Percentiles rank a stretch among this genome's conserved stretches.
Conservation (phyloP, 805 yeast species). For the Dipodascopsis tothii region DNA sequence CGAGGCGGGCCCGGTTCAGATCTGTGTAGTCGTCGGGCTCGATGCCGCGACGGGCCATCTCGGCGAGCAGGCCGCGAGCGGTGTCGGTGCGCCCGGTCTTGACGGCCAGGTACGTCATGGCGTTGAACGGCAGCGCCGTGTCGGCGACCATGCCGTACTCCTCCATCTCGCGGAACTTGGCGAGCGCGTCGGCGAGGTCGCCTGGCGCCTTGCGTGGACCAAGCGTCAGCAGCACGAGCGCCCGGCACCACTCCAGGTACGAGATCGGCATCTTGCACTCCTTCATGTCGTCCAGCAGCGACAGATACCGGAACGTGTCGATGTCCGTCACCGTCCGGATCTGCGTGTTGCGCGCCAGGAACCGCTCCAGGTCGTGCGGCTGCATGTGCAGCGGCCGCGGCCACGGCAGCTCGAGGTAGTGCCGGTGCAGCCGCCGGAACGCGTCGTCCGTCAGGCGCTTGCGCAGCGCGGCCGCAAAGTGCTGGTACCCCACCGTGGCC, state of each 20-base stretch:
- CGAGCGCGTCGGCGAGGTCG: constrained; percentile 13
- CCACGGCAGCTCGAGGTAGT: constrained; percentile 30
- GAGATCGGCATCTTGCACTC: constrained; percentile 30
- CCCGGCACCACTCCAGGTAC: constrained; percentile 27
- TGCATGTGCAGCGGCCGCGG: constrained; percentile 32
- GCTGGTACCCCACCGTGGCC: not conserved
- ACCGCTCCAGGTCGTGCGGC: constrained; percentile 30
- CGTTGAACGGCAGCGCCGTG: constrained; percentile 28
- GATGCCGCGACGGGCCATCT: constrained; percentile 20
- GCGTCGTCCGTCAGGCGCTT: constrained; percentile 5
- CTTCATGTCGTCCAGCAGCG: constrained; percentile 25
- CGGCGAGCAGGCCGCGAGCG: constrained; percentile 20
- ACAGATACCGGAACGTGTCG: constrained; percentile 10
- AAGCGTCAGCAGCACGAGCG: constrained; percentile 20
- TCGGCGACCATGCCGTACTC: constrained; percentile 9
- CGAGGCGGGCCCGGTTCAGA: constrained; percentile 8
- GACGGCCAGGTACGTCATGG: constrained; percentile 28
- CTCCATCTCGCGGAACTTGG: constrained; percentile 8
- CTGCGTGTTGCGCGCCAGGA: constrained; percentile 11
- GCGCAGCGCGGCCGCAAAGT: not conserved
- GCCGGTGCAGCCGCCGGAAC: constrained; percentile 2
- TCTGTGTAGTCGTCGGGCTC: constrained; percentile 31
- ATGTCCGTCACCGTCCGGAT: constrained; percentile 5
- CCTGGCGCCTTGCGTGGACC: constrained; percentile 7
- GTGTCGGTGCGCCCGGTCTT: constrained; percentile 13